phyloP scores from a whole-genome alignment of 1,139 yeast species.

The Pichia norvegensis region DNA sequence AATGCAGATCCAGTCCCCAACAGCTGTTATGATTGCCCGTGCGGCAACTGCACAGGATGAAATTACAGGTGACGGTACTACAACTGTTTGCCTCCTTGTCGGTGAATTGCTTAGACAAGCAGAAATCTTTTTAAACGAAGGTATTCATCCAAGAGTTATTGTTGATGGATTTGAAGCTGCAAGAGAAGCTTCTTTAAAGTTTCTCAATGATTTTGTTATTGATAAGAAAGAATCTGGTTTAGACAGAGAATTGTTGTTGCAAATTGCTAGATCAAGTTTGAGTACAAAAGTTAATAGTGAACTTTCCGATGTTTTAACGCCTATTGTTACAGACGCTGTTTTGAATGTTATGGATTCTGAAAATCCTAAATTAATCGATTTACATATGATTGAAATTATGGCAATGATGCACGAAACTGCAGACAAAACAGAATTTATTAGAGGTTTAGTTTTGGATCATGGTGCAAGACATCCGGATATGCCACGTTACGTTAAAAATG shows the following conservation, averaged over 20 bases:
- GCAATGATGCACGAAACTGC: slow-evolving; percentile 93
- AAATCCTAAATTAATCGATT: slow-evolving; percentile 49
- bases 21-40: slow-evolving; percentile 97
- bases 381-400: slow-evolving; percentile 98
- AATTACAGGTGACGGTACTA: slow-evolving; percentile 98
- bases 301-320: slow-evolving; percentile 73
- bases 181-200: slow-evolving; percentile 63
- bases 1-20: slow-evolving; percentile 99
- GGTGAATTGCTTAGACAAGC: slow-evolving; percentile 95
- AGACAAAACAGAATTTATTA: slow-evolving; percentile 72
- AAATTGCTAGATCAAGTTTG: slow-evolving; percentile 85
- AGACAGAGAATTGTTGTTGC: slow-evolving; percentile 82
- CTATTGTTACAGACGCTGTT: slow-evolving; percentile 95
- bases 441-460: slow-evolving; percentile 92
- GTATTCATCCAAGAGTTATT: slow-evolving; percentile 90
- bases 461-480: slow-evolving; percentile 99
- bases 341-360: slow-evolving; percentile 58
- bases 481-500: slow-evolving; percentile 85
- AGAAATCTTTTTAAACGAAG: slow-evolving; percentile 84
- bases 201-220: slow-evolving; percentile 53
- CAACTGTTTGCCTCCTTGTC: slow-evolving; percentile 90
- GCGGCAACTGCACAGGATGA: slow-evolving; percentile 99
- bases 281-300: slow-evolving; percentile 77
- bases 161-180: slow-evolving; percentile 95
- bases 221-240: slow-evolving; percentile 28